Evolutionary conservation across 2,329 filamentous ascomycete species (phyloP), one percentile per base, ranked within the genome.

Genomic region (Paracorniculantispora psalliotae): DNA sequence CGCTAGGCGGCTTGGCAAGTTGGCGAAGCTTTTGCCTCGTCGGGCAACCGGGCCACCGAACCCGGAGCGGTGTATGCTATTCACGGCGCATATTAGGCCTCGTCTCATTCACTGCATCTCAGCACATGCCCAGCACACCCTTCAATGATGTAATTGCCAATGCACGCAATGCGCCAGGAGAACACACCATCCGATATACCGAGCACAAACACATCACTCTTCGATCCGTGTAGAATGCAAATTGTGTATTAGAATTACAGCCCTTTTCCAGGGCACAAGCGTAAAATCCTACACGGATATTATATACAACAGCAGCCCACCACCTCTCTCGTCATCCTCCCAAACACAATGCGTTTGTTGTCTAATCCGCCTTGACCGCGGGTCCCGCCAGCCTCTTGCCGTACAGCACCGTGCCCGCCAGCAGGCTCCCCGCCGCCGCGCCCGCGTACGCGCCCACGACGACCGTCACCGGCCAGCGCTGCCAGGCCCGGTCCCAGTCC

Each of bases 401-500:
- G 64, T 76, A 79, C 7, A 76, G 72, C 60, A 82, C 52, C 1
- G 73, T 76, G 2, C 81, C 82, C 0, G 87, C 86, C 19, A 85
- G 63, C 58, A 84, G 67, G 69, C 89, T 87, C 1, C 92, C 92
- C 13, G 90, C 64, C 1, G 84, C 79, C 72, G 90, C 92, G 1
- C 94, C 94, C 6, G 84, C 74, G 73, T 96, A 97, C 19, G 89
- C 80, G 2, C 94, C 94, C 2, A 84, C 86, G 4, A 97, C 75
- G 60, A 99, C 89, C 0, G 94, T 99, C 50, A 97, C 88, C 0
- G 94, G 94, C 90, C 93, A 99, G 72, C 88, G 90, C 82, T 99
- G 94, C 94, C 94, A 99, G 66, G 96, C 92, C n/a, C 94, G 86
- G 72, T 99, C 94, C 93, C 93, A 97, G 72, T 99, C 94, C 65